Evolutionary conservation across 129 eudicot species (phyloP).

Genomic region (Flaveria bidentis): DNA sequence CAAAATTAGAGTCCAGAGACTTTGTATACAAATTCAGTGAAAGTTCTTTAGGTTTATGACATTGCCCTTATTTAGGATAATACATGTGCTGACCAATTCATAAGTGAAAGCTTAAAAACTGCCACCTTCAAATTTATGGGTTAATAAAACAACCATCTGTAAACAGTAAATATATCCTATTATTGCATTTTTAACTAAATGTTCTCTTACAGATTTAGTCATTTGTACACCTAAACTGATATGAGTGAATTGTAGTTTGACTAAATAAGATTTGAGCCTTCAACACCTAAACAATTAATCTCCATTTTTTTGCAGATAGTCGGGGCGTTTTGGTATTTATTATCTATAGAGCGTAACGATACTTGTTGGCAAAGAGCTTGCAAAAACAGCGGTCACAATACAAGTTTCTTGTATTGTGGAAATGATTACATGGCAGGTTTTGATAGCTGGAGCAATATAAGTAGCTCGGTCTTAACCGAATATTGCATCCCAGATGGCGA

Average conservation of each 20-base stretch:
- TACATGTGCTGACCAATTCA: neutral
- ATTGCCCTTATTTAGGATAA: neutral
- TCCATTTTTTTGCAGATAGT: constrained; percentile 66
- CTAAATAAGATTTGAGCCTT: constrained; percentile 6
- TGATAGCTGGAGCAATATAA: constrained; percentile 51
- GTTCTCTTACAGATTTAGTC: neutral
- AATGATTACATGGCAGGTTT: constrained; percentile 51
- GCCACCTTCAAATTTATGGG: neutral
- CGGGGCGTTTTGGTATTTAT: constrained; percentile 87
- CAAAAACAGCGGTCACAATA: constrained; percentile 30
- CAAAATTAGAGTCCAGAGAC: neutral
- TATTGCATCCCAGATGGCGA: constrained; percentile 53
- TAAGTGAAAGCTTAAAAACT: neutral
- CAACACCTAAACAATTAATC: neutral
- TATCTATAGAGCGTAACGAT: constrained; percentile 73
- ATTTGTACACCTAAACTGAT: neutral
- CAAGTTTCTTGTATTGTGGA: constrained; percentile 72
- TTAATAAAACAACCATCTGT: neutral
- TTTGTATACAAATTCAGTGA: neutral
- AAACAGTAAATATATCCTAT: neutral
- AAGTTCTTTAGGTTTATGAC: neutral
- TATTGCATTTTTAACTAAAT: neutral
- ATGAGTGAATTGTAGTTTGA: neutral
- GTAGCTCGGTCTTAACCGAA: constrained; percentile 47
- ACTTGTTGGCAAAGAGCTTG: constrained; percentile 89